These are phyloP conservation scores for Antrodiella citrinella DNA, from an alignment of 768 basidiomycete genomes.

Conservation along the genomic window DNA sequence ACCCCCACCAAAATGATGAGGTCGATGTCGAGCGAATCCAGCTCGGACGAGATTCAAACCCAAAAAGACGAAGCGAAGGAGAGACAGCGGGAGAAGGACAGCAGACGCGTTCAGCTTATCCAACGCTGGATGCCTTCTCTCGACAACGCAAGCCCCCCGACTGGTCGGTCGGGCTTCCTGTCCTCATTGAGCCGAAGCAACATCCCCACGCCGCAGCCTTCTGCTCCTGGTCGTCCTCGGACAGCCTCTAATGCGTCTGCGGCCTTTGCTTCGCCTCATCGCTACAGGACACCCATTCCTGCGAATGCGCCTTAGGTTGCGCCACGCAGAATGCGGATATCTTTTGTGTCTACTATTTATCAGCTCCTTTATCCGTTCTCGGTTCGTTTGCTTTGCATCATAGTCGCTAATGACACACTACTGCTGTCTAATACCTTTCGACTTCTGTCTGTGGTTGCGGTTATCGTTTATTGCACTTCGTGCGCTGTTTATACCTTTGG, in stretches of 20 bases:
- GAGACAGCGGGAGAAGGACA: slow-evolving; percentile 25
- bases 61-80: slow-evolving; percentile 32
- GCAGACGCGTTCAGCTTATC: slow-evolving; percentile 26
- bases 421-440: slow-evolving; percentile 14
- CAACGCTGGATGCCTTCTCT: slow-evolving; percentile 57
- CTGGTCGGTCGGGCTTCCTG: slow-evolving; percentile 22
- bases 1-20: slow-evolving; percentile 49
- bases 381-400: slow-evolving; percentile 11
- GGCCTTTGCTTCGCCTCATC: slow-evolving; percentile 19
- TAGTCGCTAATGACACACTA: slow-evolving; percentile 11
- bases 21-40: slow-evolving; percentile 31
- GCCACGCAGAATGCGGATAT: slow-evolving; percentile 13
- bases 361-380: slow-evolving; percentile 12
- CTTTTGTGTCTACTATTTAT: slow-evolving; percentile 11
- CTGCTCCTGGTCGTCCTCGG: slow-evolving; percentile 25
- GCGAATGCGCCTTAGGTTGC: slow-evolving; percentile 15
- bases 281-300: slow-evolving; percentile 24
- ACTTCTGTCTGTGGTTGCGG: slow-evolving; percentile 15
- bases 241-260: slow-evolving; percentile 24
- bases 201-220: slow-evolving; percentile 9
- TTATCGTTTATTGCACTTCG: slow-evolving; percentile 18
- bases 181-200: slow-evolving; percentile 8
- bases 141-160: slow-evolving; percentile 27
- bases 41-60: slow-evolving; percentile 44
- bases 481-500: slow-evolving; percentile 24